phyloP scores from a whole-genome alignment of 2,329 filamentous ascomycete species.

The Bipolaris gigantea region DNA sequence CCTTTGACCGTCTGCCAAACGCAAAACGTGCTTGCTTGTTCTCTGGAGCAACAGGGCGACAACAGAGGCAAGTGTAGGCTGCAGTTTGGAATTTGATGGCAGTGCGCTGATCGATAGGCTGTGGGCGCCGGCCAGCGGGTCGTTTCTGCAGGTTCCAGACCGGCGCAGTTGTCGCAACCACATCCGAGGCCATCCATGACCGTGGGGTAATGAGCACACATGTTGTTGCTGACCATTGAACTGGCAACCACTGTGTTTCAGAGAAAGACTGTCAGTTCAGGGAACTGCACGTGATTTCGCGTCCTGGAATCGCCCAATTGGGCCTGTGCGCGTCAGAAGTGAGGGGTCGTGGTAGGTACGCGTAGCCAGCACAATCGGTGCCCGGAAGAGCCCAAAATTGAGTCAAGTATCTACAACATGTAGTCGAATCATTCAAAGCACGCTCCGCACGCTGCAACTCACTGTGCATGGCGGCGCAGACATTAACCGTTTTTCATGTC shows the following conservation, averaged over 20 bases:
- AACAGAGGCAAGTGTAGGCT: conserved; percentile 18
- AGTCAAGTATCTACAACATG: too few species aligned
- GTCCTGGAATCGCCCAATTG: conserved; percentile 1
- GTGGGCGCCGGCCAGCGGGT: conserved; percentile 26
- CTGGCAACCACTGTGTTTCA: conserved; percentile 19
- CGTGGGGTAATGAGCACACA: conserved; percentile 7
- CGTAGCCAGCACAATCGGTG: background rate
- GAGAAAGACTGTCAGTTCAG: conserved; percentile 9
- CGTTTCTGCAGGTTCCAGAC: conserved; percentile 15
- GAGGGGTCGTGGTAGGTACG: background rate
- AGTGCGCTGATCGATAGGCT: conserved; percentile 34
- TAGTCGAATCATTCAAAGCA: background rate
- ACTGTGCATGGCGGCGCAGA: conserved; percentile 20
- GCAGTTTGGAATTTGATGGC: conserved; percentile 33
- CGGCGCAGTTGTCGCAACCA: conserved; percentile 21
- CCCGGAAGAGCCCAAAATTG: background rate
- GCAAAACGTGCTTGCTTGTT: conserved; percentile 7
- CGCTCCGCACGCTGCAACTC: background rate
- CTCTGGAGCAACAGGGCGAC: conserved; percentile 19
- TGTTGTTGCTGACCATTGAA: conserved; percentile 22
- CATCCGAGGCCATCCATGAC: conserved; percentile 20
- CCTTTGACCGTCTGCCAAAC: conserved; percentile 12
- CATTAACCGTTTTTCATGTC: conserved; percentile 16
- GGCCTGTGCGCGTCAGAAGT: conserved; percentile 2
- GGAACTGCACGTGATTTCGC: conserved; percentile 20